These are phyloP conservation scores for Exophiala mesophila DNA, from an alignment of 2,329 filamentous ascomycete genomes.

Conservation along the genomic window DNA sequence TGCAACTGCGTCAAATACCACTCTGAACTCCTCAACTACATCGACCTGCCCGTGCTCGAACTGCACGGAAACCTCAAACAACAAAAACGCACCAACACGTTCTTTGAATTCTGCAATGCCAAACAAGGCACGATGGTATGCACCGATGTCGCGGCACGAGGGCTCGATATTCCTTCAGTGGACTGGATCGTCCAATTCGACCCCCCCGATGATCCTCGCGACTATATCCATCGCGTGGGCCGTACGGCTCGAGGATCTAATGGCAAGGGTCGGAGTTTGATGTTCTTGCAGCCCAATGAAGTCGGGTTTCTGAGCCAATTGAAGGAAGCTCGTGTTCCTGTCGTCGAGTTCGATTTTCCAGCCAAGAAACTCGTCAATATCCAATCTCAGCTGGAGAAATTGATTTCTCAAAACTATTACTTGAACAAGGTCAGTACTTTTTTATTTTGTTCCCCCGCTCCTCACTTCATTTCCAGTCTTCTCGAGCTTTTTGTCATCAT, in stretches of 20 bases:
- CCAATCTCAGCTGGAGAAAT: slow-evolving; percentile 85
- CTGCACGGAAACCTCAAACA: slow-evolving; percentile 97
- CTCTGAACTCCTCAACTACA: slow-evolving; percentile 92
- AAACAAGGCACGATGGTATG: slow-evolving; percentile 84
- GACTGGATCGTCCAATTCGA: slow-evolving; percentile 98
- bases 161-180: slow-evolving; percentile 90
- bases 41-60: slow-evolving; percentile 82
- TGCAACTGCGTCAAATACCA: slow-evolving; percentile 96
- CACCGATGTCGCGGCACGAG: slow-evolving; percentile 92
- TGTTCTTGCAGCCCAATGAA: slow-evolving; percentile 90
- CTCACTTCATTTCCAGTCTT: too few relatives aligned
- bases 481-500: too few relatives aligned
- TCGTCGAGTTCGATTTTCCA: slow-evolving; percentile 95
- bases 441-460: too few relatives aligned
- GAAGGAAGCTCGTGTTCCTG: slow-evolving; percentile 83
- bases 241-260: slow-evolving; percentile 83
- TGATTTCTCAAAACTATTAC: slow-evolving; percentile 95
- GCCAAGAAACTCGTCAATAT: slow-evolving; percentile 86
- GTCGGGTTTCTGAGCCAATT: slow-evolving; percentile 88
- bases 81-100: slow-evolving; percentile 96
- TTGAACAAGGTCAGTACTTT: slow-evolving; percentile 74
- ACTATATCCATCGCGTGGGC: slow-evolving; percentile 94
- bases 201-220: slow-evolving; percentile 81
- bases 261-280: slow-evolving; percentile 78
- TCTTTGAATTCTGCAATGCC: slow-evolving; percentile 92